Conservation (phyloP, 192 early-diverging fungal species). For the Thamnidium elegans region DNA sequence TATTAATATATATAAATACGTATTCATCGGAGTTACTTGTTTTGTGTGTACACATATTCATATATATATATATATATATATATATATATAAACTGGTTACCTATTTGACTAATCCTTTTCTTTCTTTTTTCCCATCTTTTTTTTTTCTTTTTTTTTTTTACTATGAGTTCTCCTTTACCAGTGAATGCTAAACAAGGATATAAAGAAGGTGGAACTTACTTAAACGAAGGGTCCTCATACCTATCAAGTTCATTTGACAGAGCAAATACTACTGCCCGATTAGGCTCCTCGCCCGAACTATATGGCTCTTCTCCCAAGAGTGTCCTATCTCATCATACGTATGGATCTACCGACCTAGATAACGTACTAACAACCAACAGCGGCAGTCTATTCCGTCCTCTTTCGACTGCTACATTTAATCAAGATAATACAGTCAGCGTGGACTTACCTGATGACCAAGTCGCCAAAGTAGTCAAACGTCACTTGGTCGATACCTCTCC, state of each 20-base stretch:
- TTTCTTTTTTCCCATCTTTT: background rate
- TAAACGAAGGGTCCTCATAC: background rate
- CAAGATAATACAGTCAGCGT: slow-evolving; percentile 27
- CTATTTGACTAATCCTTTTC: background rate
- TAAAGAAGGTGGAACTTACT: background rate
- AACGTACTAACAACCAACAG: slow-evolving; percentile 11
- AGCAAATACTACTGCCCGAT: slow-evolving; percentile 1
- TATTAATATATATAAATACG: too few species aligned
- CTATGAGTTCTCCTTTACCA: slow-evolving; percentile 24
- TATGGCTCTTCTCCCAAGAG: slow-evolving; percentile 6
- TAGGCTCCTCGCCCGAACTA: slow-evolving; percentile 17
- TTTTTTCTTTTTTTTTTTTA: background rate
- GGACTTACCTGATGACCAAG: slow-evolving; percentile 32
- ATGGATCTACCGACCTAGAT: slow-evolving; percentile 12
- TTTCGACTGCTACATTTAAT: slow-evolving; percentile 12
- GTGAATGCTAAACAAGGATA: slow-evolving; percentile 19
- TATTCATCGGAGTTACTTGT: too few species aligned
- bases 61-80: too few species aligned
- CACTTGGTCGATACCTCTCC: slow-evolving; percentile 34
- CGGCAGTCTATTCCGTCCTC: slow-evolving; percentile 16
- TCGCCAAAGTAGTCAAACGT: slow-evolving; percentile 33
- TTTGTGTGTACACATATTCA: too few species aligned
- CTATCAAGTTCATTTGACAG: slow-evolving; percentile 17
- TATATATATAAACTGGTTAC: background rate
- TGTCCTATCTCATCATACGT: slow-evolving; percentile 10